phyloP scores from a whole-genome alignment of 805 yeast species.

The Saccharomycopsis oosterbeekiorum region DNA sequence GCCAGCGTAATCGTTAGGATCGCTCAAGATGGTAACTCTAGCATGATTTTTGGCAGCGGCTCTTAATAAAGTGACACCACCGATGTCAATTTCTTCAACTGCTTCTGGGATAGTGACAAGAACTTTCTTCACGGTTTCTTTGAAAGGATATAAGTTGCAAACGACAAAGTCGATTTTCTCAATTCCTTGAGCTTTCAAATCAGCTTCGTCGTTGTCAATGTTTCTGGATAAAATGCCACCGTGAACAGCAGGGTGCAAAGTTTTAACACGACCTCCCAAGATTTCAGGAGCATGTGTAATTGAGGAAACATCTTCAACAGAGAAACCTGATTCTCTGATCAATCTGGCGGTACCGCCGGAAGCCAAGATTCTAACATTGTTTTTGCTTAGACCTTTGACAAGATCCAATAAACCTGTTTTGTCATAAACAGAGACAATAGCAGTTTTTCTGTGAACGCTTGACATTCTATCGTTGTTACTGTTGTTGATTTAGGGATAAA shows the following conservation, averaged over 20 bases:
- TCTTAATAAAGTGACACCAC: slow-evolving; percentile 93
- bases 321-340: slow-evolving; percentile 95
- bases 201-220: slow-evolving; percentile 82
- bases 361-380: slow-evolving; percentile 86
- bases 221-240: slow-evolving; percentile 96
- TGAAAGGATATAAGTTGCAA: slow-evolving; percentile 96
- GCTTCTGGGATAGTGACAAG: slow-evolving; percentile 96
- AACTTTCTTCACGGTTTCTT: slow-evolving; percentile 91
- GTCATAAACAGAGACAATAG: slow-evolving; percentile 93
- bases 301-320: slow-evolving; percentile 89
- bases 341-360: slow-evolving; percentile 96
- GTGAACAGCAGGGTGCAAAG: slow-evolving; percentile 97
- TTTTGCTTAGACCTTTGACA: slow-evolving; percentile 87
- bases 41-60: slow-evolving; percentile 99
- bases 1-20: slow-evolving; percentile 84
- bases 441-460: slow-evolving; percentile 47
- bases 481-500: neutral
- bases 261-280: slow-evolving; percentile 97
- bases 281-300: slow-evolving; percentile 98
- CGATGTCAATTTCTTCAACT: slow-evolving; percentile 96
- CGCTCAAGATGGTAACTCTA: slow-evolving; percentile 90
- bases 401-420: slow-evolving; percentile 93
- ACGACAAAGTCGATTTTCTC: slow-evolving; percentile 95
- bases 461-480: neutral
- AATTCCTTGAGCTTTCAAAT: slow-evolving; percentile 79